Evolutionary conservation across 2,329 filamentous ascomycete species (phyloP).

Genomic region (Calonectria pauciramosa): DNA sequence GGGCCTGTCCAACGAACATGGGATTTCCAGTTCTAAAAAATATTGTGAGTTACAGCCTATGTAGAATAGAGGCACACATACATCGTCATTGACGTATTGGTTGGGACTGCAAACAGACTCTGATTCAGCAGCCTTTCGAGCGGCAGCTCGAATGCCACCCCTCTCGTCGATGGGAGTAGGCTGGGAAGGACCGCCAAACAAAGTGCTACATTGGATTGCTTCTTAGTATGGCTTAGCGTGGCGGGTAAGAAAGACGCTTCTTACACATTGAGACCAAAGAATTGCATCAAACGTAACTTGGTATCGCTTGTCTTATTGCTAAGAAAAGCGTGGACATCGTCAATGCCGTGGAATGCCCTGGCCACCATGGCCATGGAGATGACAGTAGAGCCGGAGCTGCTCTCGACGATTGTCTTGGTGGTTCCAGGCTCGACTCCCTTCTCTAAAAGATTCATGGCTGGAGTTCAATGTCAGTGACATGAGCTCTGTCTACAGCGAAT

Average conservation of each 20-base stretch:
- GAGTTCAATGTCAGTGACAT: slow-evolving; percentile 28
- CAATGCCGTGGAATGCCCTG: slow-evolving; percentile 54
- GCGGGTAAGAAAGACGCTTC: neutral
- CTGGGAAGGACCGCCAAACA: slow-evolving; percentile 52
- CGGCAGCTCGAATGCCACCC: slow-evolving; percentile 49
- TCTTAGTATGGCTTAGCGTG: slow-evolving; percentile 8
- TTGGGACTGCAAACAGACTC: slow-evolving; percentile 49
- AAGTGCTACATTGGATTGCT: slow-evolving; percentile 36
- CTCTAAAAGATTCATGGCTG: slow-evolving; percentile 63
- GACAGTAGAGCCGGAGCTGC: slow-evolving; percentile 73
- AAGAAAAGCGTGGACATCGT: slow-evolving; percentile 58
- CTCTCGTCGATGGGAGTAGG: slow-evolving; percentile 49
- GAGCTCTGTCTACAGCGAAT: neutral
- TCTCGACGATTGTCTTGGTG: slow-evolving; percentile 69
- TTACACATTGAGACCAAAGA: slow-evolving; percentile 52
- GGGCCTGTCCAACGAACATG: slow-evolving; percentile 72
- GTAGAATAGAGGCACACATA: slow-evolving; percentile 16
- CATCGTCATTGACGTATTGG: slow-evolving; percentile 52
- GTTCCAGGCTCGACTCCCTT: slow-evolving; percentile 57
- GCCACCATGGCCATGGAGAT: slow-evolving; percentile 65
- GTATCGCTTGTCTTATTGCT: slow-evolving; percentile 62
- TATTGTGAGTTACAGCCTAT: neutral
- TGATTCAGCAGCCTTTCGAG: slow-evolving; percentile 47
- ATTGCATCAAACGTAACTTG: slow-evolving; percentile 49
- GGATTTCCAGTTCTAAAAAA: slow-evolving; percentile 62